phyloP scores from a whole-genome alignment of 345 rosid genomes.

The Eucalyptus pauciflora region DNA sequence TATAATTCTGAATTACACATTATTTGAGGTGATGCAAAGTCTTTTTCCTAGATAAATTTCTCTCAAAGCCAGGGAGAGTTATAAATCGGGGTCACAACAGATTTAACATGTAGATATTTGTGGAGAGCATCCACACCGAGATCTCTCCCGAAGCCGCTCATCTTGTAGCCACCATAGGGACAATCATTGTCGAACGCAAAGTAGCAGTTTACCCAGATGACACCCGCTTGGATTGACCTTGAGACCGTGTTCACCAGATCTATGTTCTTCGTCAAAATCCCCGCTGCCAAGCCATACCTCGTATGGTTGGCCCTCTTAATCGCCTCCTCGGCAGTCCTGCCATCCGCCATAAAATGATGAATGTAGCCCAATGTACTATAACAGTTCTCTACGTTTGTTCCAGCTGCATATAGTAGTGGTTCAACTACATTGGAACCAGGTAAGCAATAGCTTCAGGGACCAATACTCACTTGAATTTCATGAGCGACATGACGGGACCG shows the following conservation, averaged over 20 bases:
- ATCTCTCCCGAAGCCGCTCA: slow-evolving; percentile 67
- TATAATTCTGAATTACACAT: background rate
- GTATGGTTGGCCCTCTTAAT: slow-evolving; percentile 56
- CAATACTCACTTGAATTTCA: slow-evolving; percentile 62
- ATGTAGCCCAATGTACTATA: background rate
- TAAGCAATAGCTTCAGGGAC: background rate
- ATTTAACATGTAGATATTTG: slow-evolving; percentile 48
- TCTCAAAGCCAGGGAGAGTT: slow-evolving; percentile 37
- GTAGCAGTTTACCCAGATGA: slow-evolving; percentile 66
- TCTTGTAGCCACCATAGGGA: slow-evolving; percentile 65
- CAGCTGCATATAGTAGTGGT: background rate
- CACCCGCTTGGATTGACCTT: slow-evolving; percentile 52
- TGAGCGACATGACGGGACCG: slow-evolving; percentile 65
- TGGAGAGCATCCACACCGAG: slow-evolving; percentile 49
- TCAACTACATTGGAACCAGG: background rate
- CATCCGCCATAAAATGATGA: background rate
- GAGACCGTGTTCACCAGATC: slow-evolving; percentile 57
- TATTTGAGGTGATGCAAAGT: background rate
- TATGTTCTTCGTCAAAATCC: slow-evolving; percentile 49
- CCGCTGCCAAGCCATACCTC: slow-evolving; percentile 70
- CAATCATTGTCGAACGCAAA: slow-evolving; percentile 43
- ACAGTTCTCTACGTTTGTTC: background rate
- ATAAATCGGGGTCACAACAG: slow-evolving; percentile 57
- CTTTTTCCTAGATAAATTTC: background rate
- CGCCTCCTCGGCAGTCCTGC: slow-evolving; percentile 61